Conservation (phyloP, 2,329 filamentous ascomycete genomes). For the Peltaster fructicola region DNA sequence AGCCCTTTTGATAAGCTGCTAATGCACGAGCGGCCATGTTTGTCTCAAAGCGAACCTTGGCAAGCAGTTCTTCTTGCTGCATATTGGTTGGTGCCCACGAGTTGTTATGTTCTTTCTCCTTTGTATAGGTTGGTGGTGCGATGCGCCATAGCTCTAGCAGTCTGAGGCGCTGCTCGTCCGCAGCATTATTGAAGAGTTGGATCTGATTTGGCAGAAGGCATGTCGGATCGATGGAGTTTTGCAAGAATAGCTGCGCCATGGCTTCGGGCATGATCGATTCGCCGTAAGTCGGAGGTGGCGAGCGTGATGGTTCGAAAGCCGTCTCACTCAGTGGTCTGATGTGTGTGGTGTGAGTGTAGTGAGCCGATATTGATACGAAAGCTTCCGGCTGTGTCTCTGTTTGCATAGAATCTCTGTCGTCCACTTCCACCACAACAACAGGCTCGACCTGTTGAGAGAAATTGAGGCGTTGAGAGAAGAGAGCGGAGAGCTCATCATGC, state of each 20-base stretch:
- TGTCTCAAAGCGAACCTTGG: constrained; percentile 42
- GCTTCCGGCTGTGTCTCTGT: neutral
- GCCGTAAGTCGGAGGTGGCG: constrained; percentile 16
- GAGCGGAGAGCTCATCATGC: constrained; percentile 64
- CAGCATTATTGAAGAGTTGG: constrained; percentile 60
- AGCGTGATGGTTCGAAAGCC: constrained; percentile 14
- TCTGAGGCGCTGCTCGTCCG: constrained; percentile 51
- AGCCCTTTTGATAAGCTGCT: too few species aligned
- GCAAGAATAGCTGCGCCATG: constrained; percentile 33
- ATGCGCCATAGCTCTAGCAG: constrained; percentile 76
- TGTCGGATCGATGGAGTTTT: constrained; percentile 52
- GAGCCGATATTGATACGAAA: constrained; percentile 36
- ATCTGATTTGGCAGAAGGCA: constrained; percentile 58
- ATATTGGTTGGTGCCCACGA: constrained; percentile 42
- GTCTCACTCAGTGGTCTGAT: constrained; percentile 31
- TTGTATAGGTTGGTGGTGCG: constrained; percentile 45
- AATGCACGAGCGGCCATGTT: too few species aligned
- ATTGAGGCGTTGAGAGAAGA: constrained; percentile 62
- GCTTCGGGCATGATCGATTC: constrained; percentile 13
- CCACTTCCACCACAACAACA: neutral
- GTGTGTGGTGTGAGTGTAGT: constrained; percentile 71
- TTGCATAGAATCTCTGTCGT: neutral
- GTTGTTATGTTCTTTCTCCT: constrained; percentile 20
- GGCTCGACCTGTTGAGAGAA: constrained; percentile 1
- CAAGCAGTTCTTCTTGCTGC: constrained; percentile 36